Percentiles rank a stretch among this genome's conserved stretches.
These are phyloP conservation scores for Trichophaea hybrida DNA, from an alignment of 2,329 filamentous ascomycete species.

Conservation along the genomic window DNA sequence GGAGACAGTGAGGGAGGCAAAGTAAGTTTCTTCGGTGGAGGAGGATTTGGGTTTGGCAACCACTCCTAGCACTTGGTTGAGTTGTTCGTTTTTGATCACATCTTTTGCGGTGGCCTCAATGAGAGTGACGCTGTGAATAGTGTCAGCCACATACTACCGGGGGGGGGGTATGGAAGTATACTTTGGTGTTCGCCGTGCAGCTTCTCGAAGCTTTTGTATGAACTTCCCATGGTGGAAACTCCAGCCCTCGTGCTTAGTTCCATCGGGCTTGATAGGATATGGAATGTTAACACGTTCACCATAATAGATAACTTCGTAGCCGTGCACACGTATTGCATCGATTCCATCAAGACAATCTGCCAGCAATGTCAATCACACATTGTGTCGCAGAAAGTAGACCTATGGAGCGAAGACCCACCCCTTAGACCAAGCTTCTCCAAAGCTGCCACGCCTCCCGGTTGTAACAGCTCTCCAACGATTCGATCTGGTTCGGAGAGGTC, in stretches of 20 bases:
- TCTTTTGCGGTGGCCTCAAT: constrained; percentile 77
- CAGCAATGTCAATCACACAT: background rate
- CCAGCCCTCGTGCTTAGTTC: constrained; percentile 52
- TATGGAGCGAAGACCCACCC: constrained; percentile 15
- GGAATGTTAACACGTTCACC: constrained; percentile 58
- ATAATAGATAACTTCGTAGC: constrained; percentile 79
- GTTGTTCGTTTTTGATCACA: constrained; percentile 55
- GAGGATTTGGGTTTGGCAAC: constrained; percentile 21
- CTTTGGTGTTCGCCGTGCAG: constrained; percentile 56
- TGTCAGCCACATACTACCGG: background rate
- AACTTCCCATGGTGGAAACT: constrained; percentile 92
- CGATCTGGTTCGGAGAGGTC: constrained; percentile 85
- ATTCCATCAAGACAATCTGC: constrained; percentile 70
- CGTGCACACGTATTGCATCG: constrained; percentile 66
- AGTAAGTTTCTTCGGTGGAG: constrained; percentile 41
- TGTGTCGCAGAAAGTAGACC: background rate
- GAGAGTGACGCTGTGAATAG: constrained; percentile 48
- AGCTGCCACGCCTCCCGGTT: constrained; percentile 76
- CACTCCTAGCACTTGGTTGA: constrained; percentile 66
- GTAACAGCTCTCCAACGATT: constrained; percentile 88
- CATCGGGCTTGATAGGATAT: constrained; percentile 52
- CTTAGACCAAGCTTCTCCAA: constrained; percentile 65
- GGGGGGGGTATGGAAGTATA: constrained; percentile 8
- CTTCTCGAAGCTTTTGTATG: constrained; percentile 63
- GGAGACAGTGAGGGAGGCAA: constrained; percentile 73